Conservation (phyloP, 805 yeast species). For the Metschnikowia henanensis region DNA sequence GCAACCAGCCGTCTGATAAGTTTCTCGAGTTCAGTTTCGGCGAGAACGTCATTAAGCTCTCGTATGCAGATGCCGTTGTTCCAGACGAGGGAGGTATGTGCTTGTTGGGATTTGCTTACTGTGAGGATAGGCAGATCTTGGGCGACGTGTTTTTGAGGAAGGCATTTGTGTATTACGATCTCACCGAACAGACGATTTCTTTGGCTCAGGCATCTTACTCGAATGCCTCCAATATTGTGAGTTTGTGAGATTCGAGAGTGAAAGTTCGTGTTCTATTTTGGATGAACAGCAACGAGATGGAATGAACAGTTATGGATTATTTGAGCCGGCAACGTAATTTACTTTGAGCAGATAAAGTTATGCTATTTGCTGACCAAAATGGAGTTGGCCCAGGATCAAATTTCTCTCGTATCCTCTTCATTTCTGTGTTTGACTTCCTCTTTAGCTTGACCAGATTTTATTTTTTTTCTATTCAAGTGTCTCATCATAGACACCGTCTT, state of each 20-base stretch:
- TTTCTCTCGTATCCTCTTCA: no score
- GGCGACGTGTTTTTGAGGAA: slow-evolving; percentile 21
- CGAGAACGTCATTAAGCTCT: slow-evolving; percentile 4
- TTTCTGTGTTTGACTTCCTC: no score
- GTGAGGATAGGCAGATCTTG: slow-evolving; percentile 8
- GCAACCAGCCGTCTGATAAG: slow-evolving; percentile 16
- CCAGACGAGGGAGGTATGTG: slow-evolving; percentile 8
- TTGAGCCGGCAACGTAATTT: no score
- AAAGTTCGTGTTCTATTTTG: no score
- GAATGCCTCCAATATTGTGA: slow-evolving; percentile 8
- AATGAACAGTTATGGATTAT: no score
- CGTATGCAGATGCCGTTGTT: slow-evolving; percentile 11
- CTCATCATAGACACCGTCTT: no score
- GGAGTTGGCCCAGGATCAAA: no score
- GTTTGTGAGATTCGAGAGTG: slow-evolving; percentile 4
- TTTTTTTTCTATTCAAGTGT: no score
- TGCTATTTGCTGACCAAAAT: no score
- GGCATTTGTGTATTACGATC: slow-evolving; percentile 20
- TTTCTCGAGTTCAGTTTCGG: slow-evolving; percentile 14
- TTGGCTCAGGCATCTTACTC: slow-evolving; percentile 16
- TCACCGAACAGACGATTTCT: slow-evolving; percentile 15
- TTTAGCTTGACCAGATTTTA: no score
- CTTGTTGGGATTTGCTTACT: slow-evolving; percentile 13
- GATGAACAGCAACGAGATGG: no score
- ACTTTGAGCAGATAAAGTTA: no score